A percentile compares a stretch with the other conserved stretches of the same genome.
Evolutionary conservation across 108 stramenopile species (phyloP).

Genomic region (Epipyxis sp.): DNA sequence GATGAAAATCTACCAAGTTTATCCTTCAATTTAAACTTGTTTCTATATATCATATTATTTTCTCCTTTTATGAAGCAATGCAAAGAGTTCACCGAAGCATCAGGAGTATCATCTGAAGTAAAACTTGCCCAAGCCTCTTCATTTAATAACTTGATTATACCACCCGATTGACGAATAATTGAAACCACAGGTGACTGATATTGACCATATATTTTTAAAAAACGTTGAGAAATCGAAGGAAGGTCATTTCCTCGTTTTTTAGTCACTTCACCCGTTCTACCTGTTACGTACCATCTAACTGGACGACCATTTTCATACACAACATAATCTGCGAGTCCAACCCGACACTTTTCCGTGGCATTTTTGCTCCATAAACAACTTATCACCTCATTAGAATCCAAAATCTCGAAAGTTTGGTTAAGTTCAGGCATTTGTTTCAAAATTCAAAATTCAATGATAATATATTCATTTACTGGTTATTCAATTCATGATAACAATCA

Average conservation of each 20-base stretch:
- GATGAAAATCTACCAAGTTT: neutral
- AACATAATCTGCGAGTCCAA: slow-evolving; percentile 12
- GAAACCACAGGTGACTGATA: neutral
- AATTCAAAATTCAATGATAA: neutral
- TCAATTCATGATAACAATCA: no score
- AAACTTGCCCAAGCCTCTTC: neutral
- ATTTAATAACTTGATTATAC: slow-evolving; percentile 16
- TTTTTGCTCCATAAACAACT: slow-evolving; percentile 27
- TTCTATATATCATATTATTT: slow-evolving; percentile 4
- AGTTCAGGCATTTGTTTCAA: neutral
- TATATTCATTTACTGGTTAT: neutral
- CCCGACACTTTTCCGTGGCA: slow-evolving; percentile 23
- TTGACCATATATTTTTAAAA: slow-evolving; percentile 3
- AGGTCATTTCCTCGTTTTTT: slow-evolving; percentile 9
- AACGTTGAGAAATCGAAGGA: neutral
- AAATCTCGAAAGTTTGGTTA: neutral
- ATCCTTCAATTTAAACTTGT: neutral
- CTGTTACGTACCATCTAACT: slow-evolving; percentile 27
- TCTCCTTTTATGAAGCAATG: neutral
- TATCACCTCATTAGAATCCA: slow-evolving; percentile 18
- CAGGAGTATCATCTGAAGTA: neutral
- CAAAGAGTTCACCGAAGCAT: neutral
- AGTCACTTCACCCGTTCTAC: slow-evolving; percentile 17
- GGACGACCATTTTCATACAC: slow-evolving; percentile 12
- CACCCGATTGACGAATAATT: neutral